phyloP scores from a whole-genome alignment of 495 filamentous ascomycete genomes.

The Tuber brumale region DNA sequence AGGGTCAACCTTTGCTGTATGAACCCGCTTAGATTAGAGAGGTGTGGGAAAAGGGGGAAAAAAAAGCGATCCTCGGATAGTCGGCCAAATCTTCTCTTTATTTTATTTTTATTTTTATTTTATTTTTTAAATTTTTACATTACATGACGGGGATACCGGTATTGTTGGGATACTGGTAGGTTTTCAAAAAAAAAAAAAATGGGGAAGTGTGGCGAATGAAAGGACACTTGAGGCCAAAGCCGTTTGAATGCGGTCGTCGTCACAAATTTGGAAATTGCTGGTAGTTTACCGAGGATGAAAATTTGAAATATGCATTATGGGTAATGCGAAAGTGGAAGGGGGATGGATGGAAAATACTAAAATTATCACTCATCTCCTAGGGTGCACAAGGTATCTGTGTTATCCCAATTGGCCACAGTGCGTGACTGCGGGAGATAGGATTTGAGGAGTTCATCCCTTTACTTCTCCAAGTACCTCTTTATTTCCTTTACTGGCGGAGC shows the following conservation, averaged over 20 bases:
- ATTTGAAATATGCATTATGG: not conserved
- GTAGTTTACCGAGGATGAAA: not conserved
- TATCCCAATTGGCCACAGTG: not conserved
- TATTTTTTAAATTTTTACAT: not conserved
- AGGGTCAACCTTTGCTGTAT: not conserved
- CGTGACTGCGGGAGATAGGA: not conserved
- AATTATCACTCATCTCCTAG: not conserved
- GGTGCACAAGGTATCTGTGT: not conserved
- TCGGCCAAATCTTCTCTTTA: not conserved
- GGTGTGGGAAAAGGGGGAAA: not conserved
- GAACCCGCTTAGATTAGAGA: not conserved
- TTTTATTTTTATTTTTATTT: not conserved
- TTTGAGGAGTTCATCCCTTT: not conserved
- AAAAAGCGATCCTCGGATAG: not conserved
- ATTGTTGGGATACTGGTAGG: not conserved
- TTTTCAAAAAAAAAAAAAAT: not conserved
- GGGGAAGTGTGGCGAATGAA: not conserved
- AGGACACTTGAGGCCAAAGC: not conserved
- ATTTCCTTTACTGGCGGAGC: not conserved
- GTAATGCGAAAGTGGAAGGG: not conserved
- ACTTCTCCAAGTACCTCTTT: not conserved
- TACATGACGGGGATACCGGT: not conserved
- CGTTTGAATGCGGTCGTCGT: not conserved
- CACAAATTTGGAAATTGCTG: conserved; percentile 1
- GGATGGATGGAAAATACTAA: not conserved